A percentile compares a stretch with the other conserved stretches of the same genome.
Conservation (phyloP, 2,329 filamentous ascomycete genomes). For the Colletotrichum gigasporum region DNA sequence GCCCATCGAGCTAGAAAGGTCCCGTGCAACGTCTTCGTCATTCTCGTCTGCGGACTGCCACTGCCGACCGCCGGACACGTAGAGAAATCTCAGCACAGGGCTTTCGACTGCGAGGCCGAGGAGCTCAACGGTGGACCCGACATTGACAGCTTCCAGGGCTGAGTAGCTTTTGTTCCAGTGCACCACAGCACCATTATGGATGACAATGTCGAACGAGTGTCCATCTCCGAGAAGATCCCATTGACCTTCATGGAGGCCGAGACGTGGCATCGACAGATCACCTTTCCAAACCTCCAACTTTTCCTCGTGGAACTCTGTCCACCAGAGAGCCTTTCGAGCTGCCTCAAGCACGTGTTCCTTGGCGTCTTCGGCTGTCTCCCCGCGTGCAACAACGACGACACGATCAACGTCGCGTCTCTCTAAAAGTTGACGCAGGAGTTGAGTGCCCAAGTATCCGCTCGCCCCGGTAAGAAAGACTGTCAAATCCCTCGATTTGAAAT, state of each 20-base stretch:
- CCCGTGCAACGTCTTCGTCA: neutral
- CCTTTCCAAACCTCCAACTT: conserved; percentile 15
- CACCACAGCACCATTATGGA: conserved; percentile 16
- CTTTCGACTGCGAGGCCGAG: neutral
- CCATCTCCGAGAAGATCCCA: neutral
- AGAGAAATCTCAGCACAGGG: neutral
- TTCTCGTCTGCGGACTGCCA: neutral
- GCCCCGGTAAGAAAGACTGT: conserved; percentile 12
- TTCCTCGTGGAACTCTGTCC: conserved; percentile 14
- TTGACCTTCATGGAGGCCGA: neutral
- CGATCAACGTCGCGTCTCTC: neutral
- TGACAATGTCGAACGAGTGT: neutral
- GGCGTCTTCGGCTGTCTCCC: neutral
- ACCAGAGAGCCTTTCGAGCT: neutral
- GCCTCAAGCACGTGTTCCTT: neutral
- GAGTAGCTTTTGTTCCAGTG: conserved; percentile 25
- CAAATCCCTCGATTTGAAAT: too few relatives aligned
- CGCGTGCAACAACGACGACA: neutral
- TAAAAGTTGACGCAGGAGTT: conserved; percentile 13
- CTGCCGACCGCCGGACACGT: conserved; percentile 16
- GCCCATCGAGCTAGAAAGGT: conserved; percentile 29
- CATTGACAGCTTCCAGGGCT: conserved; percentile 4
- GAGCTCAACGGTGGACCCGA: neutral
- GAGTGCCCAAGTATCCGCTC: conserved; percentile 13
- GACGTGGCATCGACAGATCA: neutral